phyloP scores from a whole-genome alignment of 129 eudicot genomes.

The Smallanthus sonchifolius region DNA sequence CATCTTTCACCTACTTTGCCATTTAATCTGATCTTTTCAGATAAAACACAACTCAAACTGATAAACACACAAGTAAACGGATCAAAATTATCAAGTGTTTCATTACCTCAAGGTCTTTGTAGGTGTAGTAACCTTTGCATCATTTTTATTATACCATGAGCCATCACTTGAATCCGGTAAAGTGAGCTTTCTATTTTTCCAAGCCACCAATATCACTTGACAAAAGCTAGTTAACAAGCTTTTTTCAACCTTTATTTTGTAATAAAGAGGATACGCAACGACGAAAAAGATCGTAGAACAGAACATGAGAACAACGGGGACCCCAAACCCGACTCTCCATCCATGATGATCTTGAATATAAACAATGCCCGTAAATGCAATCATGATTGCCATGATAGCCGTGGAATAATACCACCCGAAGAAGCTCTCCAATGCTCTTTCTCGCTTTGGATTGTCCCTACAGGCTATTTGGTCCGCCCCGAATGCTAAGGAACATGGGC shows the following conservation, averaged over 20 bases:
- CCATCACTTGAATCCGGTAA: slow-evolving; percentile 13
- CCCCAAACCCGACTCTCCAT: slow-evolving; percentile 80
- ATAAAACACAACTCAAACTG: too few relatives aligned
- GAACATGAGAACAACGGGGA: slow-evolving; percentile 73
- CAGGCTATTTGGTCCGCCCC: slow-evolving; percentile 81
- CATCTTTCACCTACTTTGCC: too few relatives aligned
- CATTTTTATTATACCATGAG: slow-evolving; percentile 28
- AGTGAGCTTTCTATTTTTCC: slow-evolving; percentile 26
- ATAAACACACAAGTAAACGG: background rate
- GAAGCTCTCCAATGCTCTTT: slow-evolving; percentile 47
- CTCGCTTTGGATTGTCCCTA: slow-evolving; percentile 41
- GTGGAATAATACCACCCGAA: slow-evolving; percentile 82
- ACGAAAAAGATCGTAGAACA: slow-evolving; percentile 47
- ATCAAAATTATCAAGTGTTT: background rate
- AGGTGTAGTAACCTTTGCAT: slow-evolving; percentile 40
- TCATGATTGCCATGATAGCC: slow-evolving; percentile 44
- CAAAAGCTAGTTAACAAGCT: slow-evolving; percentile 40
- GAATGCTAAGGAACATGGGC: slow-evolving; percentile 80
- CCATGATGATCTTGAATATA: slow-evolving; percentile 79
- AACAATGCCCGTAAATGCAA: slow-evolving; percentile 65
- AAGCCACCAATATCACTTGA: slow-evolving; percentile 25
- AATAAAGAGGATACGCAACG: slow-evolving; percentile 61
- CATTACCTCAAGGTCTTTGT: slow-evolving; percentile 58
- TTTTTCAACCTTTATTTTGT: slow-evolving; percentile 40
- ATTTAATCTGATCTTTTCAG: too few relatives aligned